Conservation (phyloP, 192 early-diverging fungal species). For the Allomyces arbusculus region DNA sequence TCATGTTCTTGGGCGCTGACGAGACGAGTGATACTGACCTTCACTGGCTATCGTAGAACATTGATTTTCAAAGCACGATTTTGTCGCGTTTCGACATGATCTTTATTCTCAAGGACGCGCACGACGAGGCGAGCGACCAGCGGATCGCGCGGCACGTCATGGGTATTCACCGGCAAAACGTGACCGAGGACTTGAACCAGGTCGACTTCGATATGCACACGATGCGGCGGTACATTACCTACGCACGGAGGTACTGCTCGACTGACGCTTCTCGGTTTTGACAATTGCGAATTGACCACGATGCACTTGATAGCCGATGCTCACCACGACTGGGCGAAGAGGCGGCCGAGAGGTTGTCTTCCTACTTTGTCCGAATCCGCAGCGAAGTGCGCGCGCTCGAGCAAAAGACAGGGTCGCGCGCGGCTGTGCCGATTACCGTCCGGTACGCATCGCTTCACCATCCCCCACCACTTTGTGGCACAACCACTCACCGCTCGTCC, state of each 20-base stretch:
- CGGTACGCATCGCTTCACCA: conserved; percentile 16
- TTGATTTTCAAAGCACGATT: conserved; percentile 99
- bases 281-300: conserved; percentile 1
- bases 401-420: conserved; percentile 41
- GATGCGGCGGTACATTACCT: conserved; percentile 90
- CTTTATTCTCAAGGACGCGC: conserved; percentile 95
- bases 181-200: background rate
- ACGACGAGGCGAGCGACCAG: conserved; percentile 76
- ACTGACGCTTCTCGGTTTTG: background rate
- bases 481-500: background rate
- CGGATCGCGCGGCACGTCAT: conserved; percentile 92
- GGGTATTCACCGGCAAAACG: conserved; percentile 34
- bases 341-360: conserved; percentile 80
- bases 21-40: background rate
- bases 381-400: conserved; percentile 60
- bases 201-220: conserved; percentile 43
- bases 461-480: background rate
- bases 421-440: conserved; percentile 91
- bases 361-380: conserved; percentile 82
- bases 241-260: conserved; percentile 9
- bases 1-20: background rate
- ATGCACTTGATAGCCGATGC: conserved; percentile 43
- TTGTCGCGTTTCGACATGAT: conserved; percentile 99
- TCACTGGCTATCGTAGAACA: conserved; percentile 36
- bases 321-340: conserved; percentile 73